Conservation (phyloP, 202 grass and related monocot genomes). For the Setaria viridis region DNA sequence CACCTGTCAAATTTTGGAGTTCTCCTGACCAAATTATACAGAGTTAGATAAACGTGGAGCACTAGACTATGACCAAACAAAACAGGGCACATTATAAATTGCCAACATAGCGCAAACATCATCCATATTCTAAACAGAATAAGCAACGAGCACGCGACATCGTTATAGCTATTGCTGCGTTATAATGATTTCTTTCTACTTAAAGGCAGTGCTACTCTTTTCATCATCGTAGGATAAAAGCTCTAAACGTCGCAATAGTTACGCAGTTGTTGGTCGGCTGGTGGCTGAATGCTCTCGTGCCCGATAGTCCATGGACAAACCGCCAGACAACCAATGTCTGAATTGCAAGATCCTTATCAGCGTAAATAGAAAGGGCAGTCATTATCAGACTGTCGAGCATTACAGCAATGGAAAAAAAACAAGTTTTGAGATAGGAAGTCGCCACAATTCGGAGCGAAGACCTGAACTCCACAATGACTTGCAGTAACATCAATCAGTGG, state of each 20-base stretch:
- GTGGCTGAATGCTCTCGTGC: neutral
- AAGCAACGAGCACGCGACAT: neutral
- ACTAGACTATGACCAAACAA: neutral
- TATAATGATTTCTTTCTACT: slow-evolving; percentile 1
- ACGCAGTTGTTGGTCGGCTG: neutral
- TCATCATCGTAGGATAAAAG: neutral
- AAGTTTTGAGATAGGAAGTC: too few species aligned
- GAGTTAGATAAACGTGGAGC: neutral
- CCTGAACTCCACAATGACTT: neutral
- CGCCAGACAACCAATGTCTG: neutral
- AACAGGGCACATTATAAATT: neutral
- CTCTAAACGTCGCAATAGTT: neutral
- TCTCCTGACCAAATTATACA: neutral
- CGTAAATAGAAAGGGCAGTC: neutral
- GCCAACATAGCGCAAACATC: neutral
- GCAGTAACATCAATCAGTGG: neutral
- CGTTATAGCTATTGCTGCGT: neutral
- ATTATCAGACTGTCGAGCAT: neutral
- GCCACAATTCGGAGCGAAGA: neutral
- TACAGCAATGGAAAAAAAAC: too few species aligned
- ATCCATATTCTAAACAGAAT: neutral
- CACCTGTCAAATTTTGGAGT: neutral
- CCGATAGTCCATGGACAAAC: neutral
- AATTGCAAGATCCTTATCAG: neutral
- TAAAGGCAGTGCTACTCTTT: neutral